These are phyloP conservation scores for Chlorella vulgaris DNA, from an alignment of 139 green algal genomes.

Conservation along the genomic window DNA sequence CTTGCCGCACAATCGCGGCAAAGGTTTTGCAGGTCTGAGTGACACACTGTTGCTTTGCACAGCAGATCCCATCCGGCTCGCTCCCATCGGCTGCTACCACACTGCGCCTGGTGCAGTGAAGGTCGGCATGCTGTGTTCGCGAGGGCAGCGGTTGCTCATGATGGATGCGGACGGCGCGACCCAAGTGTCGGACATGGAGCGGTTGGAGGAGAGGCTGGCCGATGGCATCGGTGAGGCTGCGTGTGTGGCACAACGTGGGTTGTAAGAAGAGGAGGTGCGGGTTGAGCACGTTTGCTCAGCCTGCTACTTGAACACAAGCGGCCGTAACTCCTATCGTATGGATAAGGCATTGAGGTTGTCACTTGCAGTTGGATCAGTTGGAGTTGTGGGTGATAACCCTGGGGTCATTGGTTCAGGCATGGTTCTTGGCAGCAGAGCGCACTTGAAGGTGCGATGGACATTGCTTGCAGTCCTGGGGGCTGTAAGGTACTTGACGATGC, in stretches of 20 bases:
- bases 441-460: conserved; percentile 79
- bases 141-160: conserved; percentile 74
- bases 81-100: too few species aligned
- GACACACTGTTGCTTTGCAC: not conserved
- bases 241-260: not conserved
- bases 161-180: conserved; percentile 93
- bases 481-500: not conserved
- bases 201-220: conserved; percentile 73
- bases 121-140: conserved; percentile 38
- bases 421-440: conserved; percentile 52
- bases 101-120: not conserved
- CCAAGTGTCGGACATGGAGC: conserved; percentile 81
- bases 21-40: conserved; percentile 54
- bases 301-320: not conserved
- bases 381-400: not conserved
- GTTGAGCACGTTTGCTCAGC: too few species aligned
- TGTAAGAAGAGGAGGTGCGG: not conserved
- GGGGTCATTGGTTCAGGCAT: not conserved
- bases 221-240: not conserved
- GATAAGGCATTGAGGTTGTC: not conserved
- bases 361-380: not conserved
- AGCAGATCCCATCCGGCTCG: not conserved
- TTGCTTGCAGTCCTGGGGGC: too few species aligned
- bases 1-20: conserved; percentile 83
- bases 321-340: not conserved